Conservation (phyloP, 306 rosid genomes). For the Psophocarpus tetragonolobus region DNA sequence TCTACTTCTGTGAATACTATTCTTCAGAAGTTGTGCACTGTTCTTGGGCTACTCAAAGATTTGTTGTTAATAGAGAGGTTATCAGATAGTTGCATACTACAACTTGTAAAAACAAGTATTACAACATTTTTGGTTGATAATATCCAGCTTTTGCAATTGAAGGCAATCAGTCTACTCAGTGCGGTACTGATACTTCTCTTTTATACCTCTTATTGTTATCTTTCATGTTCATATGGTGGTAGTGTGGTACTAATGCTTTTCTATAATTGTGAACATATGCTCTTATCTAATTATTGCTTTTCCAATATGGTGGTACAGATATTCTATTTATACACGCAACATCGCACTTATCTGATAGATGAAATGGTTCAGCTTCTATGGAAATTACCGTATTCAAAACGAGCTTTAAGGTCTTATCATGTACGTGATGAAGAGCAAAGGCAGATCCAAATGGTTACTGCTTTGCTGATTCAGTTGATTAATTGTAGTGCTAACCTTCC, state of each 20-base stretch:
- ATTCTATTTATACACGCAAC: slow-evolving; percentile 82
- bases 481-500: slow-evolving; percentile 95
- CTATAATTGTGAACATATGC: not conserved
- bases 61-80: slow-evolving; percentile 85
- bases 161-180: slow-evolving; percentile 86
- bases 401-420: slow-evolving; percentile 87
- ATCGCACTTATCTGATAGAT: slow-evolving; percentile 88
- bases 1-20: slow-evolving; percentile 76
- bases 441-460: slow-evolving; percentile 97
- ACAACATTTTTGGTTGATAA: slow-evolving; percentile 93
- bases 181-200: slow-evolving; percentile 64
- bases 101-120: slow-evolving; percentile 88
- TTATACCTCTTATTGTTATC: slow-evolving; percentile 19
- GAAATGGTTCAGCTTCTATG: slow-evolving; percentile 89
- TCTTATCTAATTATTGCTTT: not conserved
- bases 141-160: slow-evolving; percentile 93
- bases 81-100: slow-evolving; percentile 96
- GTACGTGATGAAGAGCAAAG: slow-evolving; percentile 94
- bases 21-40: slow-evolving; percentile 96
- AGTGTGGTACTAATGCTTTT: not conserved
- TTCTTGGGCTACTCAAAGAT: slow-evolving; percentile 89
- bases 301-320: slow-evolving; percentile 62
- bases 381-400: slow-evolving; percentile 84
- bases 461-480: slow-evolving; percentile 87
- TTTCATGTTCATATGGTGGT: slow-evolving; percentile 9